phyloP scores from a whole-genome alignment of 768 basidiomycete species.

The Suillus paluster region DNA sequence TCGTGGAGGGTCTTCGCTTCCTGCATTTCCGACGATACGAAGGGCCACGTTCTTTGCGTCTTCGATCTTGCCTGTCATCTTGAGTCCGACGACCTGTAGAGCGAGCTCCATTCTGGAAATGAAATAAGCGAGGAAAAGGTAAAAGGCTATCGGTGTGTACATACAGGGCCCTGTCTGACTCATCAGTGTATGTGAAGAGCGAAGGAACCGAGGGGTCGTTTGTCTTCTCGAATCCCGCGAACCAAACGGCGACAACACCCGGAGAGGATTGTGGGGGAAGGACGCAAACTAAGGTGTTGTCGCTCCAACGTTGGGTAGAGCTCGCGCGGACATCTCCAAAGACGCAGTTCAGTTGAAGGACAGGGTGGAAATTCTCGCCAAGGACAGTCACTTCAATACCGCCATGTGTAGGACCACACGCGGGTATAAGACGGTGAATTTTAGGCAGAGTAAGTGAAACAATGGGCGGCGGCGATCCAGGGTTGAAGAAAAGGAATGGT shows the following conservation, averaged over 20 bases:
- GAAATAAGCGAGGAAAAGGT: slow-evolving; percentile 17
- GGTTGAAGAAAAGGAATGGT: slow-evolving; percentile 67
- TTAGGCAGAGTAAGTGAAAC: slow-evolving; percentile 62
- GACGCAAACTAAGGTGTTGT: slow-evolving; percentile 90
- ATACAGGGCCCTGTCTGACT: slow-evolving; percentile 86
- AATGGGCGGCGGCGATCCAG: slow-evolving; percentile 50
- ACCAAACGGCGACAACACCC: slow-evolving; percentile 90
- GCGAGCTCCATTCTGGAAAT: slow-evolving; percentile 87
- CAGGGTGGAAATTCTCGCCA: slow-evolving; percentile 86
- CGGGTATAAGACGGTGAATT: slow-evolving; percentile 86
- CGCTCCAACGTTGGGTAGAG: slow-evolving; percentile 89
- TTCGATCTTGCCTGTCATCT: slow-evolving; percentile 96
- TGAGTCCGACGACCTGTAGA: slow-evolving; percentile 91
- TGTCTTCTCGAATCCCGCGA: slow-evolving; percentile 73
- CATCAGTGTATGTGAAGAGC: slow-evolving; percentile 90
- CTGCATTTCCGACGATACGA: slow-evolving; percentile 85
- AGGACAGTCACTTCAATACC: slow-evolving; percentile 95
- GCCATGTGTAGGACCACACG: slow-evolving; percentile 84
- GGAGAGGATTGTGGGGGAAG: slow-evolving; percentile 81
- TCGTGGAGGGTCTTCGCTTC: slow-evolving; percentile 51
- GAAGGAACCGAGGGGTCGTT: slow-evolving; percentile 57
- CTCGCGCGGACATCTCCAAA: slow-evolving; percentile 86
- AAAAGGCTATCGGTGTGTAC: slow-evolving; percentile 36
- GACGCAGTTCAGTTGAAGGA: slow-evolving; percentile 71
- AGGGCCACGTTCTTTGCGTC: slow-evolving; percentile 93